phyloP scores from a whole-genome alignment of 2,329 filamentous ascomycete species.

The Curvularia spicifera region DNA sequence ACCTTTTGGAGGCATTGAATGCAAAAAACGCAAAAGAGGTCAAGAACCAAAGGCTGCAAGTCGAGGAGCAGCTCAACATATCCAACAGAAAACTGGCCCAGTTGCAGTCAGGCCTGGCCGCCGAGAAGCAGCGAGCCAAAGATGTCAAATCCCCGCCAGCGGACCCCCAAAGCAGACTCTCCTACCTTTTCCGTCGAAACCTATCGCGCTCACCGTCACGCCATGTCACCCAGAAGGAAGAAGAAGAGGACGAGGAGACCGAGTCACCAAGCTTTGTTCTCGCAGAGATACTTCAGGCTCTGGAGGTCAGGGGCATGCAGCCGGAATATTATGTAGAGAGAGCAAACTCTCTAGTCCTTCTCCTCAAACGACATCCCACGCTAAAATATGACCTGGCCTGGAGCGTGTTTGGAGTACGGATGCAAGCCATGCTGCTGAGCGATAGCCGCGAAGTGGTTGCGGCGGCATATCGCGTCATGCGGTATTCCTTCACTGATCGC shows the following conservation, averaged over 20 bases:
- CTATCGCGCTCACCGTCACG: conserved; percentile 60
- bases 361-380: conserved; percentile 92
- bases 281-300: conserved; percentile 84
- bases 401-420: conserved; percentile 90
- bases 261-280: conserved; percentile 94
- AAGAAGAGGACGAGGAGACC: conserved; percentile 68
- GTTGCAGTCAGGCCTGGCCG: conserved; percentile 64
- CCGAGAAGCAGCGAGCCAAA: conserved; percentile 65
- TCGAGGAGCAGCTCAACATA: conserved; percentile 85
- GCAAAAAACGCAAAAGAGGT: conserved; percentile 95
- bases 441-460: conserved; percentile 96
- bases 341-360: conserved; percentile 89
- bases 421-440: conserved; percentile 95
- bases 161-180: conserved; percentile 59
- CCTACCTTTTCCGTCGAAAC: conserved; percentile 64
- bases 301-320: conserved; percentile 85
- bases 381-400: conserved; percentile 97
- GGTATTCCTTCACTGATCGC: conserved; percentile 92
- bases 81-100: conserved; percentile 76
- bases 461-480: conserved; percentile 88
- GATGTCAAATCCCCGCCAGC: conserved; percentile 58
- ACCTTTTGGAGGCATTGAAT: conserved; percentile 93
- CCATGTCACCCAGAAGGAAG: conserved; percentile 59
- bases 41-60: conserved; percentile 66
- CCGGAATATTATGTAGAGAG: conserved; percentile 95